These are phyloP conservation scores for Globomyces pollinis-pini DNA, from an alignment of 192 early-diverging fungal genomes.

Conservation along the genomic window DNA sequence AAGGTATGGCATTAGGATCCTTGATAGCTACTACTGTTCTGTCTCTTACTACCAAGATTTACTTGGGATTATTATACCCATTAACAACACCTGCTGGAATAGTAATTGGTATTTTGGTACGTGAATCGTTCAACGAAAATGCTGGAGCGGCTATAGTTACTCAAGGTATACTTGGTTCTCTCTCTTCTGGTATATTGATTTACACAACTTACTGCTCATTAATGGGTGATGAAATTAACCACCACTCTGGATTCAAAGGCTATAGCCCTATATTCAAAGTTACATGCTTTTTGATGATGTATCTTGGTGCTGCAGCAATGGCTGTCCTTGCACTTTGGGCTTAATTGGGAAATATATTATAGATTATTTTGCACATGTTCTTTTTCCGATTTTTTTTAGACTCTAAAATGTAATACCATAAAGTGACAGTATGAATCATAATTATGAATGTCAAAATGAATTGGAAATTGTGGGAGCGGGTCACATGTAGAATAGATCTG, in stretches of 20 bases:
- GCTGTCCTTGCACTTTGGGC: conserved; percentile 8
- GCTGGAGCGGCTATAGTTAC: neutral
- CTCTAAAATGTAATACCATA: no score
- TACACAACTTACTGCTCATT: neutral
- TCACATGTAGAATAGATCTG: no score
- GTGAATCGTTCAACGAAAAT: neutral
- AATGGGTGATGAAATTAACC: neutral
- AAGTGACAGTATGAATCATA: no score
- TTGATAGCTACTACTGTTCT: conserved; percentile 16
- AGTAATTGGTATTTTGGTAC: neutral
- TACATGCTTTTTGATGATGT: conserved; percentile 2
- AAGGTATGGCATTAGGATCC: conserved; percentile 28
- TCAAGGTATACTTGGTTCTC: neutral
- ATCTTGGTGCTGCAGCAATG: conserved; percentile 9
- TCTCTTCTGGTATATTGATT: neutral
- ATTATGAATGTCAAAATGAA: no score
- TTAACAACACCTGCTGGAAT: neutral
- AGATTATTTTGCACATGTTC: no score
- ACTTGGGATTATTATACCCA: neutral
- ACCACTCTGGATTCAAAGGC: conserved; percentile 1
- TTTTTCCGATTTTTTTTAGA: no score
- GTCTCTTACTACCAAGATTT: neutral
- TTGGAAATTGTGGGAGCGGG: no score
- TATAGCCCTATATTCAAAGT: neutral
- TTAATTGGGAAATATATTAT: conserved; percentile 5